phyloP scores from a whole-genome alignment of 2,329 filamentous ascomycete species.

The Penicillium fuscoglaucum region DNA sequence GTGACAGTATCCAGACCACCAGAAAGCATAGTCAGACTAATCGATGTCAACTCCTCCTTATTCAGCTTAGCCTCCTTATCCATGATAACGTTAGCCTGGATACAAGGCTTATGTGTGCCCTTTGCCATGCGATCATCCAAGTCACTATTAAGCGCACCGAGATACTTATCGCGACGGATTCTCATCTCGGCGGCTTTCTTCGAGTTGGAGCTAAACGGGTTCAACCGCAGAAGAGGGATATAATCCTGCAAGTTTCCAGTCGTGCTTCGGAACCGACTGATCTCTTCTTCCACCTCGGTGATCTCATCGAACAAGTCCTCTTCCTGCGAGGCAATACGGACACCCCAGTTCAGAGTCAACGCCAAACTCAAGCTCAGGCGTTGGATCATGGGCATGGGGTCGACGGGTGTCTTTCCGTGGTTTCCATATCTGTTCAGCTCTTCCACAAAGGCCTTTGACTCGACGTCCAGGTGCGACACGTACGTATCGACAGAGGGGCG shows the following conservation, averaged over 20 bases:
- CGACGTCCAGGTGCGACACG: conserved; percentile 61
- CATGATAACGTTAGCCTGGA: conserved; percentile 65
- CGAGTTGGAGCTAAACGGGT: conserved; percentile 62
- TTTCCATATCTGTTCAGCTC: conserved; percentile 61
- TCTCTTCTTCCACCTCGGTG: conserved; percentile 69
- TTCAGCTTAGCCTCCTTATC: conserved; percentile 64
- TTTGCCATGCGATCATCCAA: conserved; percentile 62
- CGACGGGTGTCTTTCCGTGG: conserved; percentile 55
- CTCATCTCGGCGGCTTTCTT: conserved; percentile 61
- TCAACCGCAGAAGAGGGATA: conserved; percentile 68
- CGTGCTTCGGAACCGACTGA: conserved; percentile 72
- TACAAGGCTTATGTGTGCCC: conserved; percentile 63
- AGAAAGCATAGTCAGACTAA: conserved; percentile 68
- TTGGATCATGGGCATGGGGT: conserved; percentile 69
- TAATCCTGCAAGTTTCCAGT: conserved; percentile 82
- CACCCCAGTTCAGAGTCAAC: conserved; percentile 67
- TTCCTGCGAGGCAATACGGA: conserved; percentile 59
- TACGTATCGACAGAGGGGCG: conserved; percentile 65
- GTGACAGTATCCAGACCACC: conserved; percentile 68
- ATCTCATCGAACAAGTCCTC: conserved; percentile 70
- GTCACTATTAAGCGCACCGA: conserved; percentile 58
- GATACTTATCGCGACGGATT: conserved; percentile 60
- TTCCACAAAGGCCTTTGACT: conserved; percentile 62
- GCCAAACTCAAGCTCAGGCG: conserved; percentile 63
- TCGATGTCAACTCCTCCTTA: conserved; percentile 63